Conservation (phyloP, 768 basidiomycete species). For the Termitomyces sp. region DNA sequence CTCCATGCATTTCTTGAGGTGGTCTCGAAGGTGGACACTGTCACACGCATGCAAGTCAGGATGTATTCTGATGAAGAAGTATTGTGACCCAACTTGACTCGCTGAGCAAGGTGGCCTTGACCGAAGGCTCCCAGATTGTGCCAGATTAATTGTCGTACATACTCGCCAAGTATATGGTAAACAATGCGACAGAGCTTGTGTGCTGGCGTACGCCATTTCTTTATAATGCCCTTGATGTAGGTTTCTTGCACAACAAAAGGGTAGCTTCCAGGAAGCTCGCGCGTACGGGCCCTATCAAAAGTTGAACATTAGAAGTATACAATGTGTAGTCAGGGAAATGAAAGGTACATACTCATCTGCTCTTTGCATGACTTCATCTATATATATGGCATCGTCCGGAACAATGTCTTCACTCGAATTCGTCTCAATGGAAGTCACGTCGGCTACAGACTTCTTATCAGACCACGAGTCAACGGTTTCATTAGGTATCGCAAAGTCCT, state of each 20-base stretch:
- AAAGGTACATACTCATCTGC: constrained; percentile 41
- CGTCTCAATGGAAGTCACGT: background rate
- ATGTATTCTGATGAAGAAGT: background rate
- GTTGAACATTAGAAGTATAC: background rate
- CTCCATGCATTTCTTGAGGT: constrained; percentile 42
- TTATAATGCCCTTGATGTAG: constrained; percentile 44
- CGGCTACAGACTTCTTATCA: background rate
- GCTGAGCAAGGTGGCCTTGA: constrained; percentile 49
- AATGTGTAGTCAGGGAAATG: background rate
- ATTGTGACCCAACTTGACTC: constrained; percentile 32
- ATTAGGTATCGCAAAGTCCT: background rate
- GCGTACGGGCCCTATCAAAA: constrained; percentile 54
- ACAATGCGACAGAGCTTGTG: constrained; percentile 40
- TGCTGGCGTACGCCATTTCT: constrained; percentile 49
- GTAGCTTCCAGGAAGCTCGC: constrained; percentile 66
- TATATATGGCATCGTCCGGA: constrained; percentile 30
- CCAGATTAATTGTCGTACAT: constrained; percentile 41
- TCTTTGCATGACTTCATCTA: constrained; percentile 48
- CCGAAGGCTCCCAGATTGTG: constrained; percentile 51
- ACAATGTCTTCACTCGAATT: background rate
- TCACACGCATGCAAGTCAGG: background rate
- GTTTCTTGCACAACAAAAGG: constrained; percentile 57
- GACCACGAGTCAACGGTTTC: background rate
- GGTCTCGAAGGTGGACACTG: constrained; percentile 50
- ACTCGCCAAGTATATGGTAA: constrained; percentile 31